These are phyloP conservation scores for Chimonanthus praecox DNA, from an alignment of 164 flowering plant species.

Conservation along the genomic window DNA sequence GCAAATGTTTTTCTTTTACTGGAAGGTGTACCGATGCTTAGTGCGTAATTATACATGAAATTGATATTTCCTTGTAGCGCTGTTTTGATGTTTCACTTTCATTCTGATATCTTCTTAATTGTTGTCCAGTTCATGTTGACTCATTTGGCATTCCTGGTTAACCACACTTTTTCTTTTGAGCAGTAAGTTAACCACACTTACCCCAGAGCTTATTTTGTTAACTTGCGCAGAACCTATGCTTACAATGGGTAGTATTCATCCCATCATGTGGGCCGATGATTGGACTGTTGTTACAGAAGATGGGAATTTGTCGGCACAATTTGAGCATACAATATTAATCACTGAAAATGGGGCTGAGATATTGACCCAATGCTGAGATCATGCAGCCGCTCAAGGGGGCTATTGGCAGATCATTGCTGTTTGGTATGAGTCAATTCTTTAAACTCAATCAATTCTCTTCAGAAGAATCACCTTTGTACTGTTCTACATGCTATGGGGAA, in stretches of 20 bases:
- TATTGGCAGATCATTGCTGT: neutral
- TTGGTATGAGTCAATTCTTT: neutral
- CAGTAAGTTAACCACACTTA: no score
- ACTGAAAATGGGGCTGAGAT: slow-evolving; percentile 86
- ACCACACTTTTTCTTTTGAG: no score
- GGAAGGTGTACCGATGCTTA: no score
- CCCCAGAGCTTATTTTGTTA: neutral
- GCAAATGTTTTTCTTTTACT: no score
- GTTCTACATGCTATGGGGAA: neutral
- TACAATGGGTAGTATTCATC: slow-evolving; percentile 75
- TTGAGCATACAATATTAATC: slow-evolving; percentile 87
- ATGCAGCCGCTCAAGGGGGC: neutral
- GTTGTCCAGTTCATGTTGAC: neutral
- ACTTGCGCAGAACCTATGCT: slow-evolving; percentile 84
- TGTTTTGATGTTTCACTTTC: neutral
- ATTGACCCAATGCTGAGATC: slow-evolving; percentile 55
- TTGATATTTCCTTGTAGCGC: no score
- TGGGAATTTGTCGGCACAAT: slow-evolving; percentile 93
- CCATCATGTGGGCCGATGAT: slow-evolving; percentile 83
- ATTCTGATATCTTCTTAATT: neutral
- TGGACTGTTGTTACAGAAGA: slow-evolving; percentile 97
- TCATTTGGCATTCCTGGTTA: neutral
- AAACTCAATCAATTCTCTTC: neutral
- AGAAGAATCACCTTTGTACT: neutral
- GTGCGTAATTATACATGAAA: no score